These are phyloP conservation scores for Collariella sp. DNA, from an alignment of 495 filamentous ascomycete genomes.

Conservation along the genomic window DNA sequence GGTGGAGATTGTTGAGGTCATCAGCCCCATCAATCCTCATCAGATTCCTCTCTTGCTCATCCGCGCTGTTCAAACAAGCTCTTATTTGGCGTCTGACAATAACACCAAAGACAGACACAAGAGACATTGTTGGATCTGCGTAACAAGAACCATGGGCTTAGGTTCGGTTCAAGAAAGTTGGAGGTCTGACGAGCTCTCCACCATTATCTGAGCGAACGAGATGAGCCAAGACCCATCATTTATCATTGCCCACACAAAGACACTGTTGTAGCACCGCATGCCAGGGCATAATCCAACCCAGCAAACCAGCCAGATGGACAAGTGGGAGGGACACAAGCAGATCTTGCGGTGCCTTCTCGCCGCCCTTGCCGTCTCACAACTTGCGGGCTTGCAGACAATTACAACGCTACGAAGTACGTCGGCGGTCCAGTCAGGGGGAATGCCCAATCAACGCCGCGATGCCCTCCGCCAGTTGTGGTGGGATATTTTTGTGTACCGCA, in stretches of 20 bases:
- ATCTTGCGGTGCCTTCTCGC: too few relatives aligned
- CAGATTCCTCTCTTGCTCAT: background rate
- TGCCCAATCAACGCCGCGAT: conserved; percentile 9
- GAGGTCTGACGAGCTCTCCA: too few relatives aligned
- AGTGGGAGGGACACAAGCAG: too few relatives aligned
- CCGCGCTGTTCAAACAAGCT: background rate
- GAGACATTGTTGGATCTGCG: background rate
- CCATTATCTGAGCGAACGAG: too few relatives aligned
- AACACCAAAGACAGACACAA: background rate
- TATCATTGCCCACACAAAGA: background rate
- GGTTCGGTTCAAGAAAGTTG: too few relatives aligned
- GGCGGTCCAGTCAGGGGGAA: background rate
- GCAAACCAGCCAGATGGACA: background rate
- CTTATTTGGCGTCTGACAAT: background rate
- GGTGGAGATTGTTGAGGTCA: too few relatives aligned
- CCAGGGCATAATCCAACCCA: background rate
- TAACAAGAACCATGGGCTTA: background rate
- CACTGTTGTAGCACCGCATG: background rate
- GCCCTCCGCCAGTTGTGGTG: background rate
- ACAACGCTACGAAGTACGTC: conserved; percentile 9
- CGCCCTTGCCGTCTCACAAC: conserved; percentile 15
- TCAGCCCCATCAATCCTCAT: background rate
- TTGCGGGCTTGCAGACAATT: conserved; percentile 4
- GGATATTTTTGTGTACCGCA: conserved; percentile 12
- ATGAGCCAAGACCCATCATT: too few relatives aligned